A percentile compares a stretch with the other conserved stretches of the same genome.
These are phyloP conservation scores for Cudoniella acicularis DNA, from an alignment of 495 filamentous ascomycete species.

Conservation along the genomic window DNA sequence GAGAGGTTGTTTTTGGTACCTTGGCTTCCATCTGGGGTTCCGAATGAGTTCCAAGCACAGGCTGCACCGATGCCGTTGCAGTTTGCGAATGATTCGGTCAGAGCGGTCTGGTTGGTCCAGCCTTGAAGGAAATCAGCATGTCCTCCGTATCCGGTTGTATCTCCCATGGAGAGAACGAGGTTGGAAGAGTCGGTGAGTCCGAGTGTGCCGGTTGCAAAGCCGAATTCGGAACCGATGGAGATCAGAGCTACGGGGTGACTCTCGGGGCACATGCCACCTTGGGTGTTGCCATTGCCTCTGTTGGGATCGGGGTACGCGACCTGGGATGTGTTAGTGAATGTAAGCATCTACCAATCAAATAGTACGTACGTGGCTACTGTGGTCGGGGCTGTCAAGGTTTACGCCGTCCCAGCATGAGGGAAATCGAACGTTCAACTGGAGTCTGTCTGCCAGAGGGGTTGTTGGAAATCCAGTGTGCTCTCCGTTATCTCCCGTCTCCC, in stretches of 20 bases:
- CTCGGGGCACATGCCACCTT: slow-evolving; percentile 48
- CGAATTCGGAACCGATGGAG: slow-evolving; percentile 57
- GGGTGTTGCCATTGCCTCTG: slow-evolving; percentile 32
- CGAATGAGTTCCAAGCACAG: background rate
- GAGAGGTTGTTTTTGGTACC: background rate
- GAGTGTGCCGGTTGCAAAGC: slow-evolving; percentile 47
- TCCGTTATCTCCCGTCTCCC: slow-evolving; percentile 25
- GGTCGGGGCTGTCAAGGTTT: slow-evolving; percentile 48
- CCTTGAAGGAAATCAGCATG: slow-evolving; percentile 73
- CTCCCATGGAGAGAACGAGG: slow-evolving; percentile 38
- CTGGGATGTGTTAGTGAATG: slow-evolving; percentile 12
- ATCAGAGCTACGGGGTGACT: slow-evolving; percentile 54
- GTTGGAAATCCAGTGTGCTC: slow-evolving; percentile 52
- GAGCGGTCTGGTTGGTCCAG: slow-evolving; percentile 60
- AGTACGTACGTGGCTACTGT: slow-evolving; percentile 57
- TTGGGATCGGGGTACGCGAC: background rate
- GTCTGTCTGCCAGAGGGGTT: slow-evolving; percentile 56
- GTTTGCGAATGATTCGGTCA: slow-evolving; percentile 39
- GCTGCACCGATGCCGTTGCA: background rate
- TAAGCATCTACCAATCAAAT: slow-evolving; percentile 39
- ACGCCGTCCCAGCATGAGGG: slow-evolving; percentile 89
- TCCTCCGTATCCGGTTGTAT: slow-evolving; percentile 65
- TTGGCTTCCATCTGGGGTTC: background rate
- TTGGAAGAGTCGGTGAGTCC: slow-evolving; percentile 39
- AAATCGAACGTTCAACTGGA: slow-evolving; percentile 64